Evolutionary conservation across 371 early-diverging fungal species (phyloP).

Genomic region (Apophysomyces sp.): DNA sequence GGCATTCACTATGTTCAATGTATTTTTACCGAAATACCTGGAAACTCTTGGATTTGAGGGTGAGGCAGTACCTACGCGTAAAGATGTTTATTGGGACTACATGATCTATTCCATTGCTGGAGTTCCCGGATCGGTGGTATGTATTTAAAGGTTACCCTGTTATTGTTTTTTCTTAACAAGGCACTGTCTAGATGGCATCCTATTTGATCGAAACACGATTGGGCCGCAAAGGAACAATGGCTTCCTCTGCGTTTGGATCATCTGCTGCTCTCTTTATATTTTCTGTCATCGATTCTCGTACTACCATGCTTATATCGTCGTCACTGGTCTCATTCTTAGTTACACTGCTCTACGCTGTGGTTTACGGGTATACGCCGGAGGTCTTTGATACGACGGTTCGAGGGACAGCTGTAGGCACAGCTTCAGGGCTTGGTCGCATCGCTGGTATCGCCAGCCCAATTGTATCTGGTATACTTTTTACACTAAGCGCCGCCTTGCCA

Average conservation of each 20-base stretch:
- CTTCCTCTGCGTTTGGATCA: constrained; percentile 70
- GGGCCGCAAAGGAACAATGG: constrained; percentile 85
- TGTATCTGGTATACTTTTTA: constrained; percentile 65
- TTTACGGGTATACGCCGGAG: constrained; percentile 90
- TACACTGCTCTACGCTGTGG: constrained; percentile 80
- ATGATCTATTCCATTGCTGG: constrained; percentile 77
- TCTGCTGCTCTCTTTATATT: constrained; percentile 67
- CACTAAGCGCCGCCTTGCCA: constrained; percentile 57
- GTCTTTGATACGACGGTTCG: constrained; percentile 77
- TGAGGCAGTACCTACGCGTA: constrained; percentile 34
- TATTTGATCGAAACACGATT: constrained; percentile 74
- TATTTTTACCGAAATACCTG: constrained; percentile 76
- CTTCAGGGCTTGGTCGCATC: constrained; percentile 76
- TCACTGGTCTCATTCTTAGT: constrained; percentile 70
- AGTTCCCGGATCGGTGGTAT: constrained; percentile 79
- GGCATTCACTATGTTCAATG: constrained; percentile 87
- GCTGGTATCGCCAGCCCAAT: constrained; percentile 79
- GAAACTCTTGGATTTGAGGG: constrained; percentile 54
- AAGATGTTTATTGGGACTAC: constrained; percentile 74
- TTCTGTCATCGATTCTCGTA: constrained; percentile 48
- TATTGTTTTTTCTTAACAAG: background rate
- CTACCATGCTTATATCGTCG: constrained; percentile 62
- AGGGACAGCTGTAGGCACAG: constrained; percentile 81
- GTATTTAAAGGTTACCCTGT: constrained; percentile 3
- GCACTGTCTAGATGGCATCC: constrained; percentile 57